phyloP scores from a whole-genome alignment of 805 yeast genomes.

The Ogataea ramenticola region DNA sequence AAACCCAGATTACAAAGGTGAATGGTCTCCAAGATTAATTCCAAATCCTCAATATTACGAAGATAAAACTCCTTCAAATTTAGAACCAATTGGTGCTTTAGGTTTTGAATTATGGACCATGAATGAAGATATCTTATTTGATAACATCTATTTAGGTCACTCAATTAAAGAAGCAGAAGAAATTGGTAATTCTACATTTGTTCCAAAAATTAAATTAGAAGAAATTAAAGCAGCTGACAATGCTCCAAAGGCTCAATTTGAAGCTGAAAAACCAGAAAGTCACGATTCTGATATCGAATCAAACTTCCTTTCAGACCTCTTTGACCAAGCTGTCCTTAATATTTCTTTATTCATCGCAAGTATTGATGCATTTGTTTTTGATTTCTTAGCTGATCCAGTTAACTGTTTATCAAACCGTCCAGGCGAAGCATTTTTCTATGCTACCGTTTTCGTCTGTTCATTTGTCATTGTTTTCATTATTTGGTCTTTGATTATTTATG shows the following conservation, averaged over 20 bases:
- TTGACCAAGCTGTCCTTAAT: conserved; percentile 12
- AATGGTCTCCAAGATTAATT: conserved; percentile 62
- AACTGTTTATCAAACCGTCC: conserved; percentile 39
- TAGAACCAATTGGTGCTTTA: conserved; percentile 67
- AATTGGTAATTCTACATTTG: conserved; percentile 72
- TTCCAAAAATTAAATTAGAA: conserved; percentile 47
- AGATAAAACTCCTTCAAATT: conserved; percentile 49
- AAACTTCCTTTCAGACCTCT: conserved; percentile 10
- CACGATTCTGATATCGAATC: conserved; percentile 12
- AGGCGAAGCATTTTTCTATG: conserved; percentile 40
- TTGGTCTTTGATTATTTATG: conserved; percentile 29
- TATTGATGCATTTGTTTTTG: conserved; percentile 28
- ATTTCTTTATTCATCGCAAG: conserved; percentile 15
- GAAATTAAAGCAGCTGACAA: conserved; percentile 30
- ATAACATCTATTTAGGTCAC: conserved; percentile 82
- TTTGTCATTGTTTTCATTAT: conserved; percentile 31
- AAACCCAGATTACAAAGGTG: conserved; percentile 77
- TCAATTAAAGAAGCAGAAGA: conserved; percentile 76
- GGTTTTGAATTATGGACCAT: conserved; percentile 91
- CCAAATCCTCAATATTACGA: conserved; percentile 65
- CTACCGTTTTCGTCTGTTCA: conserved; percentile 31
- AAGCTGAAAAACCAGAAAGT: conserved; percentile 38
- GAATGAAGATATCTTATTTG: conserved; percentile 67
- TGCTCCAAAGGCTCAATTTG: conserved; percentile 34
- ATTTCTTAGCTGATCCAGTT: conserved; percentile 38